Evolutionary conservation across 192 early-diverging fungal genomes (phyloP).

Genomic region (Backusella morwellensis): DNA sequence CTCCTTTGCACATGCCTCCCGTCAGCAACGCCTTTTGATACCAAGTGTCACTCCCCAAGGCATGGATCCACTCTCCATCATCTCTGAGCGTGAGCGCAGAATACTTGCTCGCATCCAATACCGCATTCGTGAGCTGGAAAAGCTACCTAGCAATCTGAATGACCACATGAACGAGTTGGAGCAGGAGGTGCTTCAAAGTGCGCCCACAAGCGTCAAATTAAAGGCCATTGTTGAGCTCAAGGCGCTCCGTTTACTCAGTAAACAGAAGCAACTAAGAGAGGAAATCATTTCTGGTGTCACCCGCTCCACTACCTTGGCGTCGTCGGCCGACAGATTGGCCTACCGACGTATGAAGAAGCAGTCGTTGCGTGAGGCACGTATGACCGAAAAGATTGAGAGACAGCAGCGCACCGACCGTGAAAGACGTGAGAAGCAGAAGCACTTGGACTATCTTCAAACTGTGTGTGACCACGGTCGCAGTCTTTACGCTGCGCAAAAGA

Average conservation of each 20-base stretch:
- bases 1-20: conserved; percentile 45
- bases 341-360: conserved; percentile 83
- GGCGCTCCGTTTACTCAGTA: conserved; percentile 71
- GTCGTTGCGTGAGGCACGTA: conserved; percentile 78
- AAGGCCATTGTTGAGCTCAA: conserved; percentile 90
- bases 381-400: conserved; percentile 90
- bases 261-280: conserved; percentile 55
- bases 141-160: conserved; percentile 2
- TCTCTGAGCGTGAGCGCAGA: conserved; percentile 76
- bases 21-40: conserved; percentile 68
- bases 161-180: background rate
- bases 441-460: conserved; percentile 73
- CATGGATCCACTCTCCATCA: conserved; percentile 75
- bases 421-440: conserved; percentile 80
- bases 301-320: conserved; percentile 74
- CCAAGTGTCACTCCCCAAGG: conserved; percentile 74
- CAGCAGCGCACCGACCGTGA: conserved; percentile 86
- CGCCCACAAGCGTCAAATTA: conserved; percentile 33
- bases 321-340: conserved; percentile 72
- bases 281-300: conserved; percentile 74
- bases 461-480: conserved; percentile 76
- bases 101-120: conserved; percentile 68
- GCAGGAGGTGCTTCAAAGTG: conserved; percentile 17
- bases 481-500: conserved; percentile 64
- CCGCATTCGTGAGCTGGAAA: conserved; percentile 76